phyloP scores from a whole-genome alignment of 345 rosid species.

The rapeseed (Brassica napus) region DNA sequence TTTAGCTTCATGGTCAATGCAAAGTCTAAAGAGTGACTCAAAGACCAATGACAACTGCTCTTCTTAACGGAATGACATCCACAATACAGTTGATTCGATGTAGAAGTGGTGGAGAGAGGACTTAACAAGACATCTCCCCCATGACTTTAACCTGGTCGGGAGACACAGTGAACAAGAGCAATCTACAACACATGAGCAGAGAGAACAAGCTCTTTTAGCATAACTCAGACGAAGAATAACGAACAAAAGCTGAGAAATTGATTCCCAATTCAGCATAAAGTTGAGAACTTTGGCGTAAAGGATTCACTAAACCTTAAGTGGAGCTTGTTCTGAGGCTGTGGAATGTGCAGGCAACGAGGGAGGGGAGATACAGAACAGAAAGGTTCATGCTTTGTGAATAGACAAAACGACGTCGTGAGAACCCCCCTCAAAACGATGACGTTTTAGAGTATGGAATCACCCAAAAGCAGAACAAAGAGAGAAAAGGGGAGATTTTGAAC shows the following conservation, averaged over 20 bases:
- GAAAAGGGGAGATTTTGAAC: not conserved
- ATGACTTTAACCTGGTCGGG: not conserved
- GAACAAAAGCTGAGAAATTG: no score
- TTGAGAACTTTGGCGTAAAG: constrained; percentile 3
- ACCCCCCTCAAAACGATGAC: not conserved
- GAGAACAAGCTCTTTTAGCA: not conserved
- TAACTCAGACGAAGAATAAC: no score
- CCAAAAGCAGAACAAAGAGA: not conserved
- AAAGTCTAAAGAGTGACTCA: constrained; percentile 20
- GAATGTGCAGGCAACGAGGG: no score
- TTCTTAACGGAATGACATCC: constrained; percentile 5
- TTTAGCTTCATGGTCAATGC: constrained; percentile 34
- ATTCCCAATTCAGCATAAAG: not conserved
- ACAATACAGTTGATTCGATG: constrained; percentile 36
- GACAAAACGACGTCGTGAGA: not conserved
- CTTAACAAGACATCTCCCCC: constrained; percentile 44
- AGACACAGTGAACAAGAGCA: constrained; percentile 9
- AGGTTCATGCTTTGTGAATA: not conserved
- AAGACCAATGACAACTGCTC: constrained; percentile 1
- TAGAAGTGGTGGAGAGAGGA: constrained; percentile 30
- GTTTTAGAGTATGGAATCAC: not conserved
- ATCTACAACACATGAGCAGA: constrained; percentile 11
- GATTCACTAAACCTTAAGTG: not conserved
- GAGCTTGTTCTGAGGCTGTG: no score
- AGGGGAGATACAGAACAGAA: not conserved